Conservation (phyloP, 768 basidiomycete species). For the Pleurotus djamor region DNA sequence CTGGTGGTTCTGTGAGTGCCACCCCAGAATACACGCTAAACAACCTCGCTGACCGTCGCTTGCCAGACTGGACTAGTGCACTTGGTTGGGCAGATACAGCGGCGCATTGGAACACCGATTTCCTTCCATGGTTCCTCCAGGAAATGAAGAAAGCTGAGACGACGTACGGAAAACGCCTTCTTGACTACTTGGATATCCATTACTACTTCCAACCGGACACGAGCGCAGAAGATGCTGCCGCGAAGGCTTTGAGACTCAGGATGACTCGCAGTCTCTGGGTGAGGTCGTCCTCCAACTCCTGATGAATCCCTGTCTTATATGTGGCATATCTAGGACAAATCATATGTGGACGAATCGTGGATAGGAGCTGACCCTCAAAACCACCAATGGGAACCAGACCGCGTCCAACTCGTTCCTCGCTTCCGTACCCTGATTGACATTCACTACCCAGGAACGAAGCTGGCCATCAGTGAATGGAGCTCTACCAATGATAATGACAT, state of each 20-base stretch:
- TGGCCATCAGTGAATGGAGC: conserved; percentile 53
- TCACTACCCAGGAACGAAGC: conserved; percentile 51
- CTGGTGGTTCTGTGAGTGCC: conserved; percentile 41
- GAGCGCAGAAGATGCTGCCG: conserved; percentile 48
- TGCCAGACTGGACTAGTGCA: conserved; percentile 49
- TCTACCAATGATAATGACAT: conserved; percentile 47
- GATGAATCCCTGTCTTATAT: background rate
- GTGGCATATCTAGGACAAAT: conserved; percentile 29
- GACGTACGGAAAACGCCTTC: conserved; percentile 34
- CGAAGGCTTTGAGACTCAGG: conserved; percentile 47
- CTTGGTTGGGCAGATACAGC: conserved; percentile 46
- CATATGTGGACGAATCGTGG: conserved; percentile 59
- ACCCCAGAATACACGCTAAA: conserved; percentile 8
- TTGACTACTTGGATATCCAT: conserved; percentile 56
- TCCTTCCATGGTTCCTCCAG: conserved; percentile 55
- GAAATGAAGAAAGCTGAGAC: conserved; percentile 41
- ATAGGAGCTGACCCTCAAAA: conserved; percentile 40
- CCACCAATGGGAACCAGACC: conserved; percentile 42
- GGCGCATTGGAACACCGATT: conserved; percentile 51
- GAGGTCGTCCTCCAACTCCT: conserved; percentile 6
- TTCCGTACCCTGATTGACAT: conserved; percentile 44
- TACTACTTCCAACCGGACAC: conserved; percentile 55
- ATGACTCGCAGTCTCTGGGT: conserved; percentile 51
- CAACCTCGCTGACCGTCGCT: background rate
- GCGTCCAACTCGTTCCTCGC: conserved; percentile 45